A percentile compares a stretch with the other conserved stretches of the same genome.
phyloP scores from a whole-genome alignment of 2,329 filamentous ascomycete genomes.

The Tricladium varicosporioides region DNA sequence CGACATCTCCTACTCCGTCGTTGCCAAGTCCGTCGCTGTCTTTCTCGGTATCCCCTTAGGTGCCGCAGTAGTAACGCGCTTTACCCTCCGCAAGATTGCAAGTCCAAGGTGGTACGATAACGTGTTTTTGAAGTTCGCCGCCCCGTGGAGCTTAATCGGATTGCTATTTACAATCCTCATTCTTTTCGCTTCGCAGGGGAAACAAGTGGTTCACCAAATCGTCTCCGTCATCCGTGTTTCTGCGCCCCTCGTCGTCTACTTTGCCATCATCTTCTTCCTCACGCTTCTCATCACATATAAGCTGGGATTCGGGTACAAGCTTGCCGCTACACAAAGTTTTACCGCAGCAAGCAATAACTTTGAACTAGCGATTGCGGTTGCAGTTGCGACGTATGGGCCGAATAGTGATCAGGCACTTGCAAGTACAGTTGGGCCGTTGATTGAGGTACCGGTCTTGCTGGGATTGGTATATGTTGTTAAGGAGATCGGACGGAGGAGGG shows the following conservation, averaged over 20 bases:
- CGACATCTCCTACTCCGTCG: constrained; percentile 57
- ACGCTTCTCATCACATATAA: constrained; percentile 61
- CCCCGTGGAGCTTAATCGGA: constrained; percentile 77
- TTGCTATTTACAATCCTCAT: constrained; percentile 85
- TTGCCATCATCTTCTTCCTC: constrained; percentile 68
- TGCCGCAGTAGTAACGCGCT: constrained; percentile 74
- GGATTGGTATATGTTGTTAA: constrained; percentile 73
- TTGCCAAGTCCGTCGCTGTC: constrained; percentile 77
- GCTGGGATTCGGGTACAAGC: constrained; percentile 72
- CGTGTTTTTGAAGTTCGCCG: constrained; percentile 66
- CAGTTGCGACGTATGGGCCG: constrained; percentile 75
- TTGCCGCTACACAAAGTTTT: constrained; percentile 77
- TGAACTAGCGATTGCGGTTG: constrained; percentile 86
- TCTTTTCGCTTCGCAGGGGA: constrained; percentile 79
- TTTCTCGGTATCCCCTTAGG: constrained; percentile 83
- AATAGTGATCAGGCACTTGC: constrained; percentile 79
- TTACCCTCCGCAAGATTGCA: constrained; percentile 53
- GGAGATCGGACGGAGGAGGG: constrained; percentile 50
- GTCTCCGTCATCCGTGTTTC: constrained; percentile 79
- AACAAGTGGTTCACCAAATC: constrained; percentile 76
- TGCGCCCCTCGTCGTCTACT: constrained; percentile 80
- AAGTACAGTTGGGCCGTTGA: constrained; percentile 77
- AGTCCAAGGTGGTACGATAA: constrained; percentile 62
- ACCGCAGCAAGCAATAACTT: constrained; percentile 93
- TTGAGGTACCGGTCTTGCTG: constrained; percentile 82